Evolutionary conservation across 257 asterid species (phyloP).

Genomic region (Prunella vulgaris): DNA sequence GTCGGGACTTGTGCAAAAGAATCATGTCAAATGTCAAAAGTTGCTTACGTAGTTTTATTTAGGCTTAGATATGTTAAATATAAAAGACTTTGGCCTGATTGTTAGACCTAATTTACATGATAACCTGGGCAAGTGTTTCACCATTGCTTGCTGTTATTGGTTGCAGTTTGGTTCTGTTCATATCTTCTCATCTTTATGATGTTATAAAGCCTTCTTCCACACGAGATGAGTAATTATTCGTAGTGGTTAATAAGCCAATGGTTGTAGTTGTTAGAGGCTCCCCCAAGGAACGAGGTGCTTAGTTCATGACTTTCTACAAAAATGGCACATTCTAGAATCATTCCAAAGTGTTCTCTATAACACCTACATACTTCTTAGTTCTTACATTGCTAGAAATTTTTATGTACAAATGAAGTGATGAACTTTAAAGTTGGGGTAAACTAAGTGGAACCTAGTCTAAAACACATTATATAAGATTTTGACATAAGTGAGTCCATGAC

Average conservation of each 20-base stretch:
- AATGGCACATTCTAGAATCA: not conserved
- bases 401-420: not conserved
- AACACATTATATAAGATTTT: not conserved
- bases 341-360: not conserved
- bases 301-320: not conserved
- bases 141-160: not conserved
- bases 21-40: not conserved
- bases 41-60: not conserved
- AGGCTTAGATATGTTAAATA: not conserved
- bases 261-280: not conserved
- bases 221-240: not conserved
- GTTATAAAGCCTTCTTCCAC: not conserved
- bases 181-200: not conserved
- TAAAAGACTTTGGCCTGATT: not conserved
- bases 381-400: not conserved
- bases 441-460: not conserved
- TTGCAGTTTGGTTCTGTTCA: not conserved
- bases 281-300: too few relatives aligned
- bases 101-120: constrained; percentile 14
- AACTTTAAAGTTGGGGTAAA: not conserved
- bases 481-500: not conserved
- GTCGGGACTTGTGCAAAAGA: not conserved
- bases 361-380: not conserved
- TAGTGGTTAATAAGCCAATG: not conserved
- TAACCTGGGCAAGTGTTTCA: not conserved